These are phyloP conservation scores for Daldinia caldariorum DNA, from an alignment of 495 filamentous ascomycete species.

Conservation along the genomic window DNA sequence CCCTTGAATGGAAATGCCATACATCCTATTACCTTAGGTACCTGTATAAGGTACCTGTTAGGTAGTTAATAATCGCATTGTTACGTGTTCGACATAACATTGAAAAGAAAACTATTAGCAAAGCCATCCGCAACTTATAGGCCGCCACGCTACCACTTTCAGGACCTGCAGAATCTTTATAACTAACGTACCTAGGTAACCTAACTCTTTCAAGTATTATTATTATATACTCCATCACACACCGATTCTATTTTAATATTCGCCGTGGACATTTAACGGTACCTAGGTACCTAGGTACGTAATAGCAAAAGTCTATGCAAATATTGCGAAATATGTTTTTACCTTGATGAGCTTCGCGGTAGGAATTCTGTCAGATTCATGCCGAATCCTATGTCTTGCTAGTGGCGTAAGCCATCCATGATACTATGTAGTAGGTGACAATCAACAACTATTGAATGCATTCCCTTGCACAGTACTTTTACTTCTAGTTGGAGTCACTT, in stretches of 20 bases:
- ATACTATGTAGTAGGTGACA: too few relatives aligned
- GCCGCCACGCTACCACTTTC: background rate
- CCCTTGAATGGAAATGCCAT: slow-evolving; percentile 2
- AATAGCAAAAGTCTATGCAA: background rate
- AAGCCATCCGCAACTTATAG: background rate
- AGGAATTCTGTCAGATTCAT: slow-evolving; percentile 15
- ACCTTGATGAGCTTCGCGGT: slow-evolving; percentile 1
- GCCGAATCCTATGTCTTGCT: slow-evolving; percentile 4
- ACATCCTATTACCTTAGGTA: too few relatives aligned
- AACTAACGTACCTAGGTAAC: background rate
- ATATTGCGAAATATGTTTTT: background rate
- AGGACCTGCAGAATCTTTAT: background rate
- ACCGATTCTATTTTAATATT: slow-evolving; percentile 10
- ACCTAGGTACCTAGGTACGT: background rate
- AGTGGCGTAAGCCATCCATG: background rate
- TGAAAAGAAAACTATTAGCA: too few relatives aligned
- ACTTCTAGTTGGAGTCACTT: too few relatives aligned
- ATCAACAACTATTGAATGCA: background rate
- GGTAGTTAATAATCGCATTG: background rate
- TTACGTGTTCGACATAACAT: background rate
- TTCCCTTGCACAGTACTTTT: too few relatives aligned
- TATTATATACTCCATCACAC: background rate
- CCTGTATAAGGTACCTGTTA: too few relatives aligned
- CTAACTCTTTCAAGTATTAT: background rate
- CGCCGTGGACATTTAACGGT: background rate